These are phyloP conservation scores for Psidium friedrichsthalianum DNA, from an alignment of 345 rosid species.

Conservation along the genomic window DNA sequence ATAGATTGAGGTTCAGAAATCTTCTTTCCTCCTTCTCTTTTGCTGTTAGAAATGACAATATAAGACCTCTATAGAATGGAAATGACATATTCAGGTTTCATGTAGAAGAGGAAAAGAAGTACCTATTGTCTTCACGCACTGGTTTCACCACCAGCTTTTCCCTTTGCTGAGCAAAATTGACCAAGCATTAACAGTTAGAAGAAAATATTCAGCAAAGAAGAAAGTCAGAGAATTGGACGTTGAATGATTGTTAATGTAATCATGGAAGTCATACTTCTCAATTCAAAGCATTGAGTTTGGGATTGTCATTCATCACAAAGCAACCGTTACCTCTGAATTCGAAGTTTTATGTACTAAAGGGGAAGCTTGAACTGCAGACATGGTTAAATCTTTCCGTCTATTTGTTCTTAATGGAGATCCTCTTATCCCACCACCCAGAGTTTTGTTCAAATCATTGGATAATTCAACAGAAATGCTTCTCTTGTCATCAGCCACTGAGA, in stretches of 20 bases:
- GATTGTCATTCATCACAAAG: not conserved
- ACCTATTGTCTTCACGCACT: conserved; percentile 40
- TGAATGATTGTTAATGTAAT: not conserved
- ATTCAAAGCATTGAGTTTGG: not conserved
- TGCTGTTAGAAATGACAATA: conserved; percentile 4
- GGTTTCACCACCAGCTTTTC: conserved; percentile 21
- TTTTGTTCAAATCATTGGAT: conserved; percentile 12
- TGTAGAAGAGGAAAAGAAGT: conserved; percentile 2
- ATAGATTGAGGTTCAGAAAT: conserved; percentile 22
- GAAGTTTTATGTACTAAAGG: conserved; percentile 8
- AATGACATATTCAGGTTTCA: not conserved
- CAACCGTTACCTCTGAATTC: conserved; percentile 18
- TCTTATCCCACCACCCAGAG: conserved; percentile 12
- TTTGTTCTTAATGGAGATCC: conserved; percentile 18
- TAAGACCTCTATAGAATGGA: not conserved
- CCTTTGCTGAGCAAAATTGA: conserved; percentile 22
- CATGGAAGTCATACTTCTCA: not conserved
- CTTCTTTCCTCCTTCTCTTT: conserved; percentile 42
- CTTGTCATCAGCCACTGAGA: conserved; percentile 4
- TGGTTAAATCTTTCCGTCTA: conserved; percentile 10
- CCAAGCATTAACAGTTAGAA: not conserved
- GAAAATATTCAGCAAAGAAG: not conserved
- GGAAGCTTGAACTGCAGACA: conserved; percentile 12
- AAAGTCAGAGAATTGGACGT: not conserved
- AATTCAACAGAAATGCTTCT: conserved; percentile 6